These are phyloP conservation scores for Citrus glauca DNA, from an alignment of 345 rosid genomes.

Conservation along the genomic window DNA sequence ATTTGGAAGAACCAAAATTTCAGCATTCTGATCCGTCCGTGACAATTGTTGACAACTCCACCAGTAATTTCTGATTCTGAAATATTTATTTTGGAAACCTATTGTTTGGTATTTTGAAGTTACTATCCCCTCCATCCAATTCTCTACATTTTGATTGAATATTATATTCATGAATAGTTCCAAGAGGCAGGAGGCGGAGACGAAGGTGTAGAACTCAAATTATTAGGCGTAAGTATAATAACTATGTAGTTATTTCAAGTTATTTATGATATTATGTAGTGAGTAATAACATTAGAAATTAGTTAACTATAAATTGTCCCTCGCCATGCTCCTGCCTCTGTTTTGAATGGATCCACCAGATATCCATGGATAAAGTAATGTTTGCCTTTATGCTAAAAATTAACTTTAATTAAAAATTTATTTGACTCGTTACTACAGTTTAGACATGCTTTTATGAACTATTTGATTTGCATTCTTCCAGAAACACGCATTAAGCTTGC, in stretches of 20 bases:
- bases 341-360: constrained; percentile 5
- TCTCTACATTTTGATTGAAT: constrained; percentile 35
- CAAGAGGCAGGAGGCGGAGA: constrained; percentile 77
- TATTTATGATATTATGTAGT: background rate
- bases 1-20: constrained; percentile 71
- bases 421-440: background rate
- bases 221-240: constrained; percentile 72
- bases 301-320: constrained; percentile 5
- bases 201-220: constrained; percentile 64
- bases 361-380: background rate
- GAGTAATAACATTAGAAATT: background rate
- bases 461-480: constrained; percentile 26
- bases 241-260: constrained; percentile 15
- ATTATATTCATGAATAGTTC: constrained; percentile 62
- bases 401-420: background rate
- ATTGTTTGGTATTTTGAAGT: constrained; percentile 11
- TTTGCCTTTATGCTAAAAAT: background rate
- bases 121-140: constrained; percentile 12
- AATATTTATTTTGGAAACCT: constrained; percentile 3
- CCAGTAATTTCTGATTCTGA: constrained; percentile 56
- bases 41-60: constrained; percentile 58
- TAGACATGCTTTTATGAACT: background rate
- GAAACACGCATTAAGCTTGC: constrained; percentile 78
- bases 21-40: constrained; percentile 77
- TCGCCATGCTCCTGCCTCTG: constrained; percentile 34